A percentile compares a stretch with the other conserved stretches of the same genome.
Evolutionary conservation across 2,329 filamentous ascomycete species (phyloP).

Genomic region (Colletotrichum liaoningense): DNA sequence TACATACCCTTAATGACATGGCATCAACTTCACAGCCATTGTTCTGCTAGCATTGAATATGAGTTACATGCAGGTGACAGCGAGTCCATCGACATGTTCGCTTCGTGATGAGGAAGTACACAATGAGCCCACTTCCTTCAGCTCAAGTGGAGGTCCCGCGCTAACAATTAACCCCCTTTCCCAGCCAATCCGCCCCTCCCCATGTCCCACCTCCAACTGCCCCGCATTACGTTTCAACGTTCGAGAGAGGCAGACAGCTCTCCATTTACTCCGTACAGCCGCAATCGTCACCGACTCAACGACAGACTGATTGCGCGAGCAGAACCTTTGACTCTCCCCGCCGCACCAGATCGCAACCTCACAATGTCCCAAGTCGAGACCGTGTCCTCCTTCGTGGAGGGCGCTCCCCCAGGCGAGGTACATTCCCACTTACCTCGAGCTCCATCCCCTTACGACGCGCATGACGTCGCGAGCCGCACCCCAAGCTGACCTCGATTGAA

Average conservation of each 20-base stretch:
- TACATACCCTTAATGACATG: constrained; percentile 24
- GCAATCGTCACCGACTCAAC: constrained; percentile 16
- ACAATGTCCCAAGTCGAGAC: constrained; percentile 59
- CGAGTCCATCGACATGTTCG: neutral
- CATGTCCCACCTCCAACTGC: constrained; percentile 28
- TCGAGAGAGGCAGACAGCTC: constrained; percentile 6
- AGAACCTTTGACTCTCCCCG: neutral
- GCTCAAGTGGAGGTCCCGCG: constrained; percentile 10
- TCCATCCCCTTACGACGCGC: constrained; percentile 19
- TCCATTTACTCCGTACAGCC: neutral
- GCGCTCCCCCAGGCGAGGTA: constrained; percentile 97
- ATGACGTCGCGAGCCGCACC: constrained; percentile 19
- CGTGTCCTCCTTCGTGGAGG: constrained; percentile 89
- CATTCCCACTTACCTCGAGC: constrained; percentile 40
- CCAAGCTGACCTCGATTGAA: constrained; percentile 49
- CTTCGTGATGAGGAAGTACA: constrained; percentile 17
- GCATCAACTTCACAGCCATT: neutral
- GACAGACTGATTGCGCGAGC: neutral
- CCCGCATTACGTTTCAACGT: constrained; percentile 36
- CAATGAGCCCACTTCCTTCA: neutral
- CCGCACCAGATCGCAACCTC: constrained; percentile 41
- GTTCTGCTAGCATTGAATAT: neutral
- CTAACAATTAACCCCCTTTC: constrained; percentile 33
- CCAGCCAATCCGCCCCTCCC: constrained; percentile 24
- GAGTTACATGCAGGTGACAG: neutral